Percentiles rank a stretch among this genome's conserved stretches.
phyloP scores from a whole-genome alignment of 768 basidiomycete species.

The Rhodotorula babjevae region DNA sequence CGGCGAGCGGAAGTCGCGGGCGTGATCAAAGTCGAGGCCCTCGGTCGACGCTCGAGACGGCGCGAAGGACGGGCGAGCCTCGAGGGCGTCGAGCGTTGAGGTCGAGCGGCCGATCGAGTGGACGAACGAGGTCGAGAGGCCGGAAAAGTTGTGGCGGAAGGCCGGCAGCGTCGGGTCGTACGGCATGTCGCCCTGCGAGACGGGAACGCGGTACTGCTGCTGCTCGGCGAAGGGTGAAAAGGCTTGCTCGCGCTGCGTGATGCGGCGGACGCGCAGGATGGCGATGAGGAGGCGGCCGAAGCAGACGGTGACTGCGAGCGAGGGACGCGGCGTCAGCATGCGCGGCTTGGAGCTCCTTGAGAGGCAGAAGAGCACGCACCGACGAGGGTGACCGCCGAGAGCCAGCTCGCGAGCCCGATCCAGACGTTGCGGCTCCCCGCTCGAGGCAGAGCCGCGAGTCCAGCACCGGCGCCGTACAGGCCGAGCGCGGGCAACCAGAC shows the following conservation, averaged over 20 bases:
- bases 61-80: neutral
- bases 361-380: neutral
- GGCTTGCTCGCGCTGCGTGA: neutral
- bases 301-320: conserved; percentile 11
- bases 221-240: neutral
- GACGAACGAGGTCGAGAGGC: conserved; percentile 30
- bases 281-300: conserved; percentile 45
- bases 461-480: conserved; percentile 21
- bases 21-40: neutral
- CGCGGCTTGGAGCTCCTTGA: too few relatives aligned
- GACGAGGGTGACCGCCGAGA: conserved; percentile 1
- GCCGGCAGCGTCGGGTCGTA: conserved; percentile 11
- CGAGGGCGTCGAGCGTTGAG: conserved; percentile 4
- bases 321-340: neutral
- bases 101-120: conserved; percentile 14
- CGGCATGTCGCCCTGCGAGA: neutral
- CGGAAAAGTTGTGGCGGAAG: conserved; percentile 23
- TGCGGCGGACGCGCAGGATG: conserved; percentile 37
- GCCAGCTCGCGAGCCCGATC: conserved; percentile 28
- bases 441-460: neutral
- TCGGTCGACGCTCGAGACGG: conserved; percentile 10
- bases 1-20: conserved; percentile 21
- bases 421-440: neutral
- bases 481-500: conserved; percentile 28
- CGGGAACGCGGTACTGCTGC: neutral